phyloP scores from a whole-genome alignment of 306 rosid genomes.

The Casuarina equisetifolia region DNA sequence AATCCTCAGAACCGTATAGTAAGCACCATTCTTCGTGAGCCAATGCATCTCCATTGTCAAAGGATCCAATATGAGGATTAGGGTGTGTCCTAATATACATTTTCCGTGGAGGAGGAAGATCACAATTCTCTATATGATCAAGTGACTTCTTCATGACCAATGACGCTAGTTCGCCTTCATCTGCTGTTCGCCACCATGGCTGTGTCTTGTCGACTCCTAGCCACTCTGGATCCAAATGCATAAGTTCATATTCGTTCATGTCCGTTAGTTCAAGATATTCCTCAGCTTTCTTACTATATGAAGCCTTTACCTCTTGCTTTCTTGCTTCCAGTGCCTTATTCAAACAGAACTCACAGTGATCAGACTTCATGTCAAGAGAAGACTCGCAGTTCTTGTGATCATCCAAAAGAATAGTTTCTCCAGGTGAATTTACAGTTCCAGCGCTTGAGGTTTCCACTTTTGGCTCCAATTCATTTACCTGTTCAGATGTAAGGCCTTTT shows the following conservation, averaged over 20 bases:
- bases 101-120: slow-evolving; percentile 91
- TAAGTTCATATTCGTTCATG: slow-evolving; percentile 23
- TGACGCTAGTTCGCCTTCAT: slow-evolving; percentile 66
- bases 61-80: slow-evolving; percentile 27
- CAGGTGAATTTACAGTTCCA: slow-evolving; percentile 34
- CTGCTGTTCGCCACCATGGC: slow-evolving; percentile 82
- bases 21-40: slow-evolving; percentile 26
- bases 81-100: slow-evolving; percentile 46
- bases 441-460: slow-evolving; percentile 47
- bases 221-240: slow-evolving; percentile 58
- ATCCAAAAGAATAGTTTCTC: slow-evolving; percentile 20
- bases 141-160: slow-evolving; percentile 56
- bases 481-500: slow-evolving; percentile 56
- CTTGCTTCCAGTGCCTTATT: slow-evolving; percentile 28
- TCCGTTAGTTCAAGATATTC: slow-evolving; percentile 30
- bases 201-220: slow-evolving; percentile 43
- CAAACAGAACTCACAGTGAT: slow-evolving; percentile 15
- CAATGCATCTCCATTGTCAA: slow-evolving; percentile 24
- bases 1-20: slow-evolving; percentile 30
- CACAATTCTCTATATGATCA: slow-evolving; percentile 70
- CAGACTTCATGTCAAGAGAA: slow-evolving; percentile 24
- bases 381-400: slow-evolving; percentile 24
- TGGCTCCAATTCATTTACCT: slow-evolving; percentile 40
- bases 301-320: slow-evolving; percentile 29
- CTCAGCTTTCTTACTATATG: slow-evolving; percentile 27